Evolutionary conservation across 495 filamentous ascomycete genomes (phyloP), one percentile per base, ranked within the genome.

Genomic region (Penicillium ucsense): DNA sequence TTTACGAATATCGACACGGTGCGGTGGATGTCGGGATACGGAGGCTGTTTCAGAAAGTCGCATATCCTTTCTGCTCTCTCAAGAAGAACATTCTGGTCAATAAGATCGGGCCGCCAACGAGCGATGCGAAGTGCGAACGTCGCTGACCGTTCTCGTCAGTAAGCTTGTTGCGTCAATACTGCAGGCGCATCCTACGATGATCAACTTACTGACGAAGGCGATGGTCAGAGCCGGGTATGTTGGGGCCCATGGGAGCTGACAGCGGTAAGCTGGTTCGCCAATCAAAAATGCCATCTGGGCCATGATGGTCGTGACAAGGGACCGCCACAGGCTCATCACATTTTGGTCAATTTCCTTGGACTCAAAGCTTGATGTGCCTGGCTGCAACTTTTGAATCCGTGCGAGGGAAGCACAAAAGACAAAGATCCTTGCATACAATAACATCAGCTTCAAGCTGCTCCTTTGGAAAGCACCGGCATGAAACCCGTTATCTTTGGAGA

Each of bases 1-100:
- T 65, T 68, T 20, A 70, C 66, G 38, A 71, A 71, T 44, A 71
- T 64, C 11, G 66, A 69, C 27, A 71, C 66, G 0, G 68, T 70
- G 34, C 68, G 62, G 50, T 71, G 68, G 20, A 71, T 68, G 31
- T 71, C 68, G 11, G 68, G 68, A 39, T 71, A 71, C 0, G 68
- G 68, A 6, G 68, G 66, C 34, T 68, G 63, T 36, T 67, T 71
- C 33, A 71, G 47, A 35, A 67, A 68, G 29, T 68, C 68, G 40
- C 63, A 63, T 28, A 71, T 68, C 31, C 51, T 59, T 31, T 68
- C 62, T 6, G 57, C 68, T 49, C 66, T 50, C 41, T 68, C 63
- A 7, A 71, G 54, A 10, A 71, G 53, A 8, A 68, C 38, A 4
- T 47, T 45, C 35, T 67, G 60, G 38, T 71, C 59, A 31, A 71